phyloP scores from a whole-genome alignment of 768 basidiomycete species.

The Rhodotorula toruloides region DNA sequence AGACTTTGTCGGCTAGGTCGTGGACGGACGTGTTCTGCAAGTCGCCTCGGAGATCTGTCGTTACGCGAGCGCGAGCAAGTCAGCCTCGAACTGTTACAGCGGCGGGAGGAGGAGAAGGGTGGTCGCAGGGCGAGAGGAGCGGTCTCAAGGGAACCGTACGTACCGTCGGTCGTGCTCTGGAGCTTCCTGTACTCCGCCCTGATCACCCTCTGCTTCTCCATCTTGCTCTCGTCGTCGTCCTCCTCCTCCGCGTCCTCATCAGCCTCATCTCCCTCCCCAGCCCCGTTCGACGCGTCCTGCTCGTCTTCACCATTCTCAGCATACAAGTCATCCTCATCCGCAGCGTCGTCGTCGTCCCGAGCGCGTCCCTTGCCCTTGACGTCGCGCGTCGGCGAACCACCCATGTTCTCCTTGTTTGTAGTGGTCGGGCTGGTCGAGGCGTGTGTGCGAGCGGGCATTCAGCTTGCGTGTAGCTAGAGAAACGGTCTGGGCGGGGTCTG shows the following conservation, averaged over 20 bases:
- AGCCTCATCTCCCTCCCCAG: background rate
- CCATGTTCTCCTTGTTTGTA: background rate
- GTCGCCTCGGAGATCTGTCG: slow-evolving; percentile 54
- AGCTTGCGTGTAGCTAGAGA: background rate
- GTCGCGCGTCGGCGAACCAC: background rate
- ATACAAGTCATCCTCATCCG: too few species aligned
- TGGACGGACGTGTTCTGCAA: slow-evolving; percentile 34
- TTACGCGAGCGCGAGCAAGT: slow-evolving; percentile 50
- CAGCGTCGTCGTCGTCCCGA: background rate
- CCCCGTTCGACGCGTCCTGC: background rate
- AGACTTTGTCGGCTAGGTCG: slow-evolving; percentile 31
- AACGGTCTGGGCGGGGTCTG: too few species aligned
- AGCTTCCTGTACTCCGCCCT: slow-evolving; percentile 61
- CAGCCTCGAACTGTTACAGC: background rate
- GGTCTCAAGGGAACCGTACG: slow-evolving; percentile 39
- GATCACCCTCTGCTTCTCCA: slow-evolving; percentile 17
- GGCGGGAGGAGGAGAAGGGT: background rate
- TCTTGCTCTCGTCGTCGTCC: slow-evolving; percentile 5
- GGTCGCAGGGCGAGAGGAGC: background rate
- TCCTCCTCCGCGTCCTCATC: background rate
- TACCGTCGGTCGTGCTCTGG: slow-evolving; percentile 62
- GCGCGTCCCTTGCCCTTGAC: background rate
- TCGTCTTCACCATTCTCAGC: too few species aligned
- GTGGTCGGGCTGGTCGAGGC: background rate
- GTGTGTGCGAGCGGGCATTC: background rate